phyloP scores from a whole-genome alignment of 495 filamentous ascomycete species.

The Aspergillus funiculosus region DNA sequence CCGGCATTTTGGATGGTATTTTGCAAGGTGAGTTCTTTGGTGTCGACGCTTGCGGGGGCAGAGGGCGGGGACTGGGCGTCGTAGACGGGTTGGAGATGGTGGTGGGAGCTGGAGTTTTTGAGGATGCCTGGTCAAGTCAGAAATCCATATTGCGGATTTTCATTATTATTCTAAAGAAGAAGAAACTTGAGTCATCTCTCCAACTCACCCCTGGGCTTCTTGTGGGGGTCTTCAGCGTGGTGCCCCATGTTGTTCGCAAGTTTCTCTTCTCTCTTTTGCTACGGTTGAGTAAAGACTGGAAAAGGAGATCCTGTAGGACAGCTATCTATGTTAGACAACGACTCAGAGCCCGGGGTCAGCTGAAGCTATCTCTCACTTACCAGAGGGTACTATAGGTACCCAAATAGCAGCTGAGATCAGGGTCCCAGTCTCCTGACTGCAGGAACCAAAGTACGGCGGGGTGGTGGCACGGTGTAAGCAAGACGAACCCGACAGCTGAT shows the following conservation, averaged over 20 bases:
- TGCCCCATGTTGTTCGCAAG: slow-evolving; percentile 33
- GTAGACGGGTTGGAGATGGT: slow-evolving; percentile 27
- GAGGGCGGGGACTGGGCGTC: slow-evolving; percentile 26
- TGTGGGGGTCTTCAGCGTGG: slow-evolving; percentile 37
- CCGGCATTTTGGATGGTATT: slow-evolving; percentile 95
- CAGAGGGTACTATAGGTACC: too few species aligned
- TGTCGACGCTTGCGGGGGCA: slow-evolving; percentile 29
- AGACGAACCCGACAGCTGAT: not conserved
- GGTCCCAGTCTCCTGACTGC: slow-evolving; percentile 14
- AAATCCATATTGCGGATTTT: too few species aligned
- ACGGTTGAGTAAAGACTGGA: too few species aligned
- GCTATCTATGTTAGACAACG: slow-evolving; percentile 11
- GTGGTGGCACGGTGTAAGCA: slow-evolving; percentile 1
- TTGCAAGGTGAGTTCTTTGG: slow-evolving; percentile 83
- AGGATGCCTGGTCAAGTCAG: slow-evolving; percentile 66
- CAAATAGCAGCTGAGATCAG: slow-evolving; percentile 1
- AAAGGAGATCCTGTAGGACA: slow-evolving; percentile 1
- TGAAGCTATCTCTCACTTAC: too few species aligned
- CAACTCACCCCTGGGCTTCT: slow-evolving; percentile 70
- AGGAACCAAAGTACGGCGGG: slow-evolving; percentile 7
- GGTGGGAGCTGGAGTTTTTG: slow-evolving; percentile 71
- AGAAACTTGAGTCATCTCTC: too few species aligned
- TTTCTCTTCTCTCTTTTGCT: too few species aligned
- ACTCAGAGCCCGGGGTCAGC: slow-evolving; percentile 6
- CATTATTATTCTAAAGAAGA: too few species aligned